Conservation (phyloP, 257 asterid species). For the Apocynum venetum region DNA sequence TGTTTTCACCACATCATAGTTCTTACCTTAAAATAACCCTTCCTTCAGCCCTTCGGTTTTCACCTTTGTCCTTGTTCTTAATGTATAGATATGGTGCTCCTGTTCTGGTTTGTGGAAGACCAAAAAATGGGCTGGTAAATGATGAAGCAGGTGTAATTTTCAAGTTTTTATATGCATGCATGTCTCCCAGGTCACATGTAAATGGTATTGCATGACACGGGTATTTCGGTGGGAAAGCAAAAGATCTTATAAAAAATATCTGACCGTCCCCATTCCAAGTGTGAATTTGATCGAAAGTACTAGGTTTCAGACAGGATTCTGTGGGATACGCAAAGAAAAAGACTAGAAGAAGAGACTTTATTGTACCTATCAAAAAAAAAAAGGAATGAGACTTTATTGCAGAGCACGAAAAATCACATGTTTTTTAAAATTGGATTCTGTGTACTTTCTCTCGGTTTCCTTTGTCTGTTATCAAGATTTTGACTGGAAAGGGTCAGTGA, state of each 20-base stretch:
- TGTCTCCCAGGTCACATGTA: not conserved
- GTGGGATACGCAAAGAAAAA: conserved; percentile 25
- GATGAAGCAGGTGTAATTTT: not conserved
- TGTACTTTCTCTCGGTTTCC: not conserved
- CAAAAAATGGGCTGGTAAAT: conserved; percentile 1
- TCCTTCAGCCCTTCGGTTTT: not conserved
- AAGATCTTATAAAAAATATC: not conserved
- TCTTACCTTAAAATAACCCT: not conserved
- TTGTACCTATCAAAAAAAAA: not conserved
- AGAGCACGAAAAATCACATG: conserved; percentile 6
- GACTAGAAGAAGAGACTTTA: conserved; percentile 17
- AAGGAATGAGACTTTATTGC: conserved; percentile 8
- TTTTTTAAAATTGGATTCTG: conserved; percentile 21
- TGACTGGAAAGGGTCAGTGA: conserved; percentile 10
- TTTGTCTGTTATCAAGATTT: not conserved
- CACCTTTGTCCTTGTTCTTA: not conserved
- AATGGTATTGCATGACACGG: not conserved
- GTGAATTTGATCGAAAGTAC: conserved; percentile 16
- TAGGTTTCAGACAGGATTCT: conserved; percentile 25
- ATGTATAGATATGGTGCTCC: not conserved
- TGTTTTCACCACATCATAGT: not conserved
- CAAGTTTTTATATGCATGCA: no score
- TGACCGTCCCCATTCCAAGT: conserved; percentile 3
- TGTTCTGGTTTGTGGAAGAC: conserved; percentile 4
- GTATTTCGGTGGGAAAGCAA: no score